Base-by-base conservation (phyloP, 805 yeast genomes). In the Candida tibetensis region DNA sequence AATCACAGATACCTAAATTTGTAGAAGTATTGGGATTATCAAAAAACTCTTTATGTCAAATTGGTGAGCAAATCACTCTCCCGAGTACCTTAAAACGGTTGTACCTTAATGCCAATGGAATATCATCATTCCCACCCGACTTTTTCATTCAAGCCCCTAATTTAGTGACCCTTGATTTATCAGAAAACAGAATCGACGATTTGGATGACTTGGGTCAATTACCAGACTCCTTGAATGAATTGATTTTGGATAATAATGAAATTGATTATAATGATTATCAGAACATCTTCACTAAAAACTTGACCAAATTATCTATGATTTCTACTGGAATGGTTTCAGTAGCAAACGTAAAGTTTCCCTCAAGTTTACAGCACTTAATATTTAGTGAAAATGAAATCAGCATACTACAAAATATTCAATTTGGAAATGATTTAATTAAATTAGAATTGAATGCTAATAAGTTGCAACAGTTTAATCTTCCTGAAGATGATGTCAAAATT, bases 141-240 rank as follows among this genome's bases (percentile, higher is more conserved):
- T 45, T 54, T 34, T 51, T 55, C 26, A 10, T 25, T 2, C 10
- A 17, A 8, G 38, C 49, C 31, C 25, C 30, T 2, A 30, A 37
- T 4, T 39, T 55, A 17, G 18, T 25, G 19, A 19, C 37, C 1
- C 36, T 56, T 14, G 36, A 45, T 26, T 25, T 54, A 4, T 44
- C 48, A 8, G 48, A 47, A 10, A 54, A 54, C 34, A 10, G 26
- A 7, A 45, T 56, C 18, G 55, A 52, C 39, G 59, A 55, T 19
- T 36, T 52, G 12, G 60, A 55, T 28, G 58, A 55, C 17, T 40
- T 53, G 22, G 58, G 60, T 7, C 14, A 17, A 7, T 37, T 55
- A 6, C 60, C 60, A 0, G 33, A 34, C 2, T 41, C 46, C 7
- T 28, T 55, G 12, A 26, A 28, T 16, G 44, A 42, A 17, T 29